Base-by-base conservation (phyloP, 1,284 basidiomycete genomes). In the Laetiporus sulphureus region DNA sequence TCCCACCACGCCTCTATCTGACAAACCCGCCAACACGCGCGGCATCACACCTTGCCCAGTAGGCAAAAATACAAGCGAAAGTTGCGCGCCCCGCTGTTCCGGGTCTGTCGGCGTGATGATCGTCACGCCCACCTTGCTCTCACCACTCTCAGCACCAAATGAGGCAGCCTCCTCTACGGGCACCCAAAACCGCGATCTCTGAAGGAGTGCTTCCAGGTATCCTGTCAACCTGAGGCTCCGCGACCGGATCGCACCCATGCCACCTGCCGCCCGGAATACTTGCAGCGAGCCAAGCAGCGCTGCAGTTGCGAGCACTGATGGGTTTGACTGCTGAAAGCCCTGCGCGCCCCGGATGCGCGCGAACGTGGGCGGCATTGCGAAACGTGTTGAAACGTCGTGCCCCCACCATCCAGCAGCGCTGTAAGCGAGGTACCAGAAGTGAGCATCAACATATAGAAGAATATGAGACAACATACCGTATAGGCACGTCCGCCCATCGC, bases 321-420 rank as follows among this genome's bases (percentile, higher is more conserved):
- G 93, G 65, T 96, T 97, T 21, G 92, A 96, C 61, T 94, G 86
- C 60, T 97, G 92, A 69, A 89, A 98, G 23, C 94, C 94, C 59
- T 91, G 87, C 1, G 96, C 96, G 36, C 95, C 95, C 8, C 71
- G 72, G 44, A 90, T 88, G 3, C 93, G 84, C 30, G 78, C 76
- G 65, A 97, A 99, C 38, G 63, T 68, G 15, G 83, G 71, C 13
- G 84, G 83, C 95, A 98, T 98, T 45, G 79, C 70, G 69, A 99
- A 99, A 30, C 96, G 83, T 29, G 91, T 94, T 44, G 69, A 61
- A 18, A 81, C 73, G 57, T 93, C 80, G 62, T 98, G 92, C 35
- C 96, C 95, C 91, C 93, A 99, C 95, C 95, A 99, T 25, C 96
- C 95, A 18, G 92, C 85, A 45, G 84, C 82, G 57, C 94, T 91